Base-by-base conservation (phyloP, 2,329 filamentous ascomycete species). In the Bipolaris sorokiniana region DNA sequence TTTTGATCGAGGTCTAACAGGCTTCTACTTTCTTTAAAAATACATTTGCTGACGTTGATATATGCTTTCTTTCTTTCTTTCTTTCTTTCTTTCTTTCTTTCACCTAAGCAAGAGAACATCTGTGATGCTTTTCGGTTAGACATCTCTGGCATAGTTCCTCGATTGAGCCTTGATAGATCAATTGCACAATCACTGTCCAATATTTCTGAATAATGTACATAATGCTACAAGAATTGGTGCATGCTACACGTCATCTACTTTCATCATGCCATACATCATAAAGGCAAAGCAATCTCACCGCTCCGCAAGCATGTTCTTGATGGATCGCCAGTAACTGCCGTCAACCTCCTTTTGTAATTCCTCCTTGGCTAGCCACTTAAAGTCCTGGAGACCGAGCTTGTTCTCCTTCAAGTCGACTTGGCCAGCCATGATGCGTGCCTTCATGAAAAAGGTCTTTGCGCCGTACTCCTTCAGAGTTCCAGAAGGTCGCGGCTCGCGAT, bases 361-460 rank as follows among this genome's bases (percentile, higher is more conserved):
- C 61, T 97, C 91, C 77, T 90, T 93, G 22, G 91, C 89, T 70
- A 98, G 78, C 95, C 95, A 99, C 79, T 90, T 88, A 81, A 95
- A 99, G 75, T 97, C 92, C 51, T 83, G 82, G 51, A 95, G 82
- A 5, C 89, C 90, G 54, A 90, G 84, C 59, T 81, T 80, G 79
- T 95, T 97, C 57, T 81, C 82, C 61, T 82, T 81, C 50, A 98
- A 77, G 76, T 97, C 86, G 28, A 90, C 92, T 80, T 98, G 95
- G n/a, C 95, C 95, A 33, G 93, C 92, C 90, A 98, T 91, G 76
- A 99, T 98, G 62, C 95, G 87, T 48, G 88, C 91, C 83, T 98
- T 98, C 82, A 98, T 86, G 84, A 96, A 97, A 79, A 99, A 99
- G 2, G 88, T 88, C 84, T 97, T 97, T 71, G 90, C 85, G 51